Evolutionary conservation across 768 basidiomycete genomes (phyloP), one percentile per base, ranked within the genome.

Genomic region (Suillus tomentosus): DNA sequence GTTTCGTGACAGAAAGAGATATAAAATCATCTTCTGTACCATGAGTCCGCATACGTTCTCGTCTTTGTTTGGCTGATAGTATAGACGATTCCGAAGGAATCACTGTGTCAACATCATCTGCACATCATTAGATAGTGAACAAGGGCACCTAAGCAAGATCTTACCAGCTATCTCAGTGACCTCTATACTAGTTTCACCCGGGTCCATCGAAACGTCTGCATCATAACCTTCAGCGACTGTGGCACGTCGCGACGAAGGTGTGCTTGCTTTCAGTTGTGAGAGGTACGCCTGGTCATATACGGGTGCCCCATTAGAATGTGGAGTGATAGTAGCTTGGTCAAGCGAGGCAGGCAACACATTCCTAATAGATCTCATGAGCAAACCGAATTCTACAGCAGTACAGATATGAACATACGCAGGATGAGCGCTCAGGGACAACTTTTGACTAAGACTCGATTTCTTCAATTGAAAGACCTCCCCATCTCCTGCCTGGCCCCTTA

Each of bases 1-100:
- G 80, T 65, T 82, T 86, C 0, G 85, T 79, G 5, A 95, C 83
- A 22, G 90, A 87, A 17, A 95, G 75, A 0, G 94, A 92, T 27
- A 95, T 91, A 67, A 84, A 95, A 37, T 94, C 93, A 48, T 91
- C 88, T 61, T 76, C 72, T 77, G 76, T 75, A 37, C 79, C 80
- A 3, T 78, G 79, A 37, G 81, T 79, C 19, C 90, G 84, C 19
- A 92, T 67, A 34, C 87, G 85, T 65, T 91, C 89, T 47, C 94
- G 84, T 65, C 86, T 87, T 70, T 93, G 88, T 73, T 87, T 94
- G 11, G 91, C 92, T 11, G 85, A 84, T 63, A 82, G 77, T 36
- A 95, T 87, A 14, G 87, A 85, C 19, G 90, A 88, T 65, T 87
- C 86, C 6, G 90, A 85, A 5, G 88, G 92, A 55, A 93, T 91